A percentile compares a stretch with the other conserved stretches of the same genome.
phyloP scores from a whole-genome alignment of 768 basidiomycete genomes.

The Rhizopogon rudus region DNA sequence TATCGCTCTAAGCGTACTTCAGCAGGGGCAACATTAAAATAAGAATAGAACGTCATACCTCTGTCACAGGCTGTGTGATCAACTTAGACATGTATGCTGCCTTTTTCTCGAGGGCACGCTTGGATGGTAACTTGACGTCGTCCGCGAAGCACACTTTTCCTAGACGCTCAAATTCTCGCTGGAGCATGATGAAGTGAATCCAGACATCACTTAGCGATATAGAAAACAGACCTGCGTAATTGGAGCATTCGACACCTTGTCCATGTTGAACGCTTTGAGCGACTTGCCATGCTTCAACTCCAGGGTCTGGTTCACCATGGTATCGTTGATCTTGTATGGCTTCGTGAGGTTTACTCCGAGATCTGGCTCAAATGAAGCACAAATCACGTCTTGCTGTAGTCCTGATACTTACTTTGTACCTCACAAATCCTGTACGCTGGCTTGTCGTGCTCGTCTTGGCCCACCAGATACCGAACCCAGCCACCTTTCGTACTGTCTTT shows the following conservation, averaged over 20 bases:
- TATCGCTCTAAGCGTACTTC: slow-evolving; percentile 57
- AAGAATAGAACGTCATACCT: slow-evolving; percentile 43
- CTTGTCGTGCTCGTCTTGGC: slow-evolving; percentile 42
- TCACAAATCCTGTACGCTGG: slow-evolving; percentile 82
- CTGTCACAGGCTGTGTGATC: slow-evolving; percentile 63
- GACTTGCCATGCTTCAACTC: slow-evolving; percentile 77
- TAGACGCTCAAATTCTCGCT: slow-evolving; percentile 76
- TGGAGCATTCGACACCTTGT: slow-evolving; percentile 75
- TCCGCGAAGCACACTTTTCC: slow-evolving; percentile 39
- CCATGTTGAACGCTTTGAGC: slow-evolving; percentile 62
- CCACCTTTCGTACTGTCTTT: slow-evolving; percentile 43
- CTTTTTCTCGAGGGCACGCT: slow-evolving; percentile 63
- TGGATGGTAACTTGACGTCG: slow-evolving; percentile 62
- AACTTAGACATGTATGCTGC: slow-evolving; percentile 54
- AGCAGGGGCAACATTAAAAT: slow-evolving; percentile 6
- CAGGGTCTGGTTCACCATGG: slow-evolving; percentile 58
- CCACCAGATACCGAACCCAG: slow-evolving; percentile 85
- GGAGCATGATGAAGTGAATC: slow-evolving; percentile 6
- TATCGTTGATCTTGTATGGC: slow-evolving; percentile 69
- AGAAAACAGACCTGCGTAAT: slow-evolving; percentile 53
- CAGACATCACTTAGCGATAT: neutral
- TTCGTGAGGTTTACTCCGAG: slow-evolving; percentile 49
- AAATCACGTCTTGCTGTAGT: slow-evolving; percentile 1
- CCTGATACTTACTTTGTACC: slow-evolving; percentile 57
- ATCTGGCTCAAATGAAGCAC: slow-evolving; percentile 31